Conservation (phyloP, 1,284 basidiomycete species). For the Sphaerobolus stellatus region DNA sequence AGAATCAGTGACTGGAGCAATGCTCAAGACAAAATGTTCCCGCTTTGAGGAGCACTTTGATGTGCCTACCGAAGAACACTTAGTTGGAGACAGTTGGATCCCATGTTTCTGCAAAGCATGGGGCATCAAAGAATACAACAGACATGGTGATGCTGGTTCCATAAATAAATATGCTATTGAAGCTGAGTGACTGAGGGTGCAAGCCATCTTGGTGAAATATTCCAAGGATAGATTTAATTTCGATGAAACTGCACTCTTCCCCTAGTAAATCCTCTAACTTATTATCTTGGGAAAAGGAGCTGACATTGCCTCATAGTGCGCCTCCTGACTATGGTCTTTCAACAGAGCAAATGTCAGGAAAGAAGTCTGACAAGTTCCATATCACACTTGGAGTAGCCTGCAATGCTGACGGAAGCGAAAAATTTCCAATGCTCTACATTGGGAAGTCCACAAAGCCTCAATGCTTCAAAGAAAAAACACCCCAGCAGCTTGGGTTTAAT, state of each 20-base stretch:
- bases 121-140: no score
- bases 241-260: constrained; percentile 38
- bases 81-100: no score
- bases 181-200: constrained; percentile 20
- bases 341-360: constrained; percentile 20
- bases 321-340: constrained; percentile 23
- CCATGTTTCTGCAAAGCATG: no score
- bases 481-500: constrained; percentile 28
- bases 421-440: constrained; percentile 29
- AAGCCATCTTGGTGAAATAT: constrained; percentile 21
- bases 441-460: constrained; percentile 27
- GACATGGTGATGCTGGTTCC: constrained; percentile 36
- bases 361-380: constrained; percentile 26
- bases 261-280: constrained; percentile 21
- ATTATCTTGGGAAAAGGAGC: not conserved
- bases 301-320: constrained; percentile 12
- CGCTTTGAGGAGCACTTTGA: no score
- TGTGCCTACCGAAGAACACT: no score
- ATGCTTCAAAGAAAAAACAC: not conserved
- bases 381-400: constrained; percentile 30
- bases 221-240: constrained; percentile 35
- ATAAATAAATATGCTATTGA: constrained; percentile 18
- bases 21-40: no score
- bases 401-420: constrained; percentile 34
- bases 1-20: no score